Evolutionary conservation across 2,329 filamentous ascomycete species (phyloP), one percentile per base, ranked within the genome.

Genomic region (Drechslera avenae): DNA sequence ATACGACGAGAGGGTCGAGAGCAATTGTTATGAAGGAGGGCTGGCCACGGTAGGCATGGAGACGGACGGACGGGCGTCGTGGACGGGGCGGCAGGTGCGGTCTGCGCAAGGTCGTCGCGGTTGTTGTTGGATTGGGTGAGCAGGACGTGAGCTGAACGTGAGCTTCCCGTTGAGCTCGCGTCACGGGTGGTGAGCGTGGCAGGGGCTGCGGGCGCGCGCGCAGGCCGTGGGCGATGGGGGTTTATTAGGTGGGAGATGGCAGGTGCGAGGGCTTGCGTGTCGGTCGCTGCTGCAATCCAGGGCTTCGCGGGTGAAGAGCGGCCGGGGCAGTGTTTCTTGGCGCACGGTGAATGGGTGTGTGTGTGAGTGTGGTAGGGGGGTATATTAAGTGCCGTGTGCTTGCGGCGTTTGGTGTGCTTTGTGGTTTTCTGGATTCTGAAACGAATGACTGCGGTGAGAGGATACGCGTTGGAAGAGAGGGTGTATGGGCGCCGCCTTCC

Each of bases 401-500:
- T 42, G 49, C 39, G 36, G 26, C 32, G 35, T 48, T 52, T 55
- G 55, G 49, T 51, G 51, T 23, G 35, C 40, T 39, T 32, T 48
- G 47, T 46, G 26, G 26, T 13, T 28, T 28, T 28, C 26, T 13
- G 50, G 19, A 17, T 47, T 48, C 57, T 69, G 64, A 64, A 73
- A 74, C 67, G 71, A 74, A 60, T 68, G 71, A 73, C 71, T 74
- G 68, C 52, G 68, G 70, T 72, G 63, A 72, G 69, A n/a, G 54
- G 57, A 52, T 51, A 50, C 48, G 59, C 39, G 55, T 52, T 59
- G 23, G 46, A 39, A 46, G 50, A 34, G 47, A 51, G 34, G 52
- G 26, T 50, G 44, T 46, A 23, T 42, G 49, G 50, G 40, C 46
- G 43, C 57, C 60, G 57, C 51, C 62, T 59, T 54, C 50, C 45